Conservation (phyloP, 306 rosid genomes). For the Luffa acutangula region DNA sequence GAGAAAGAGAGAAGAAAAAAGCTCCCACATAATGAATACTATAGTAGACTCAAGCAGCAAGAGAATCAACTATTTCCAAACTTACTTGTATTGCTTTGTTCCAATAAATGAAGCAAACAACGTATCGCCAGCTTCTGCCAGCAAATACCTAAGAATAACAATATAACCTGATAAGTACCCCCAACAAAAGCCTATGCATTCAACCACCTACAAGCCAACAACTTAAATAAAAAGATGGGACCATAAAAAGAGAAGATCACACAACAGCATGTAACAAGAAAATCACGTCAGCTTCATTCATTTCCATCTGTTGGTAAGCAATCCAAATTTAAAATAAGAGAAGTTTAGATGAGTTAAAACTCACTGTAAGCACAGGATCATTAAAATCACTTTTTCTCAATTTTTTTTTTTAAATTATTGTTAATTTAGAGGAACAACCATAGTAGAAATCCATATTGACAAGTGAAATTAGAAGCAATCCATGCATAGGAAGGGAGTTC, state of each 20-base stretch:
- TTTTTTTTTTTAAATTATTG: neutral
- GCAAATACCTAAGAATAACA: slow-evolving; percentile 54
- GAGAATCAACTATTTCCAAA: slow-evolving; percentile 4
- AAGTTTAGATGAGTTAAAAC: neutral
- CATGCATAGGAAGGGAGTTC: neutral
- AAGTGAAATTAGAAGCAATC: neutral
- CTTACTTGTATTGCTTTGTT: slow-evolving; percentile 96
- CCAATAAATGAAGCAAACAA: slow-evolving; percentile 96
- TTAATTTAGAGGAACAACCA: neutral
- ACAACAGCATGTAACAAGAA: neutral
- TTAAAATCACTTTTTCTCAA: neutral
- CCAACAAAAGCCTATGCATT: neutral
- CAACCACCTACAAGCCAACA: neutral
- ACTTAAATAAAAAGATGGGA: neutral
- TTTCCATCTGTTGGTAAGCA: neutral
- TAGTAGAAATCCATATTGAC: neutral
- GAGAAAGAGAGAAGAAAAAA: neutral
- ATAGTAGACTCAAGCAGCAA: slow-evolving; percentile 3
- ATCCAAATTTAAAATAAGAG: neutral
- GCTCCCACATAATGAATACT: neutral
- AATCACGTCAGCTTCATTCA: neutral
- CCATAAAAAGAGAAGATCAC: neutral
- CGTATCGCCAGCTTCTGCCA: slow-evolving; percentile 97
- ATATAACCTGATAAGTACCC: slow-evolving; percentile 8
- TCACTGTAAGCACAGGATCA: neutral